Base-by-base conservation (phyloP, 495 filamentous ascomycete genomes). In the Penicillium simplicissimum region DNA sequence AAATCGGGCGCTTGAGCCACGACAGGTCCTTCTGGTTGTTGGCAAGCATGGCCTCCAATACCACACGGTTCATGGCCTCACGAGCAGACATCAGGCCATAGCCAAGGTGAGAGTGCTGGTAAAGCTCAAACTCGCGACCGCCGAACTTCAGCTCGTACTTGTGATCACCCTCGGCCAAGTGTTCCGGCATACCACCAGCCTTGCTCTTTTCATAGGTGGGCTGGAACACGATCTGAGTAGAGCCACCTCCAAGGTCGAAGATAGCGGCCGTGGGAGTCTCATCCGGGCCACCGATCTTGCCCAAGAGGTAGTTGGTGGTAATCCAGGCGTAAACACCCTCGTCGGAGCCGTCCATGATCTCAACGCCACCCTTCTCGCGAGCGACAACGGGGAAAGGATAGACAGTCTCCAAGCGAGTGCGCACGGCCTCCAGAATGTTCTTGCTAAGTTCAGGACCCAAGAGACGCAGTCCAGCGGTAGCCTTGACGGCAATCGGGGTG, bases 251-350 rank as follows among this genome's bases (percentile, higher is more conserved):
- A 57, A 98, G 86, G 74, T 98, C 95, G 67, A 98, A 96, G 58
- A 98, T 84, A 33, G 95, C 95, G 43, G 94, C 95, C 2, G 95
- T 98, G 14, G 90, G 89, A 57, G 84, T 91, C 67, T 96, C 85
- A 66, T 96, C 93, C 7, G 92, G 90, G 23, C 90, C 90, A 66
- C 95, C 96, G 69, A 98, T 98, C 80, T 97, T 98, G 55, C 93
- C 94, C 19, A 98, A 87, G 42, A 98, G 87, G 78, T 98, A 98
- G 78, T 98, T 98, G 59, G 91, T 93, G 3, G 95, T 98, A 74
- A 98, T 96, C 95, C 95, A 98, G 55, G 95, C 96, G 67, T 96
- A 98, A n/a, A 98, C 95, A 73, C 96, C 88, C 76, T 98, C 95
- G 63, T 97, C 88, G 15, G 88, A 90, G 65, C 95, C 95, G 67